phyloP scores from a whole-genome alignment of 2,329 filamentous ascomycete species.

The Clonostachys byssicola region DNA sequence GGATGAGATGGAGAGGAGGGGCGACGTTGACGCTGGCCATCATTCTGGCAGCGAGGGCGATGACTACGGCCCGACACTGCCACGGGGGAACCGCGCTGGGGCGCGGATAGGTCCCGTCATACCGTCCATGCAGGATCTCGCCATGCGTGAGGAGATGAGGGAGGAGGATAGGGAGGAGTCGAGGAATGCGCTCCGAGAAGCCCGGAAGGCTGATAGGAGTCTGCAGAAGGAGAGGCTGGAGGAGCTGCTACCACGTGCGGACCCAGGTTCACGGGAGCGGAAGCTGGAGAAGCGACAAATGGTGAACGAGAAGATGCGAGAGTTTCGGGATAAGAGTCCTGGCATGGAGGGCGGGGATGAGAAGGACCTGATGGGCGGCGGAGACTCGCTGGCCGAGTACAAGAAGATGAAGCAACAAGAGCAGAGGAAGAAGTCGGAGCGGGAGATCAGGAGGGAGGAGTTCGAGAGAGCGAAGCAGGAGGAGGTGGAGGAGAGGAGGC shows the following conservation, averaged over 20 bases:
- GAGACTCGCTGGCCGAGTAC: slow-evolving; percentile 60
- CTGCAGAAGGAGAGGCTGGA: slow-evolving; percentile 71
- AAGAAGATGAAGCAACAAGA: slow-evolving; percentile 62
- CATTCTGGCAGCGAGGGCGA: slow-evolving; percentile 31
- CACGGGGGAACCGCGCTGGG: slow-evolving; percentile 7
- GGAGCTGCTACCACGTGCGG: slow-evolving; percentile 78
- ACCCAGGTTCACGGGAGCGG: slow-evolving; percentile 77
- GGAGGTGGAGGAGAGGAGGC: slow-evolving; percentile 75
- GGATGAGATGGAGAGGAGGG: slow-evolving; percentile 9
- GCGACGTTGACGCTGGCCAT: slow-evolving; percentile 24
- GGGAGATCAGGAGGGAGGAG: slow-evolving; percentile 81
- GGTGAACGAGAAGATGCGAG: slow-evolving; percentile 66
- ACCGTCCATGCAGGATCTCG: slow-evolving; percentile 71
- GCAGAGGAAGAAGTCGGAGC: slow-evolving; percentile 74
- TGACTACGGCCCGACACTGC: slow-evolving; percentile 46
- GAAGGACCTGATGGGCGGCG: slow-evolving; percentile 72
- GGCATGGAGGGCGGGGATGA: slow-evolving; percentile 56
- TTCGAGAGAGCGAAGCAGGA: slow-evolving; percentile 67
- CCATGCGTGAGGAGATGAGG: slow-evolving; percentile 47
- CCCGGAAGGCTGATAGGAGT: slow-evolving; percentile 60
- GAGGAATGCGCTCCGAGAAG: slow-evolving; percentile 51
- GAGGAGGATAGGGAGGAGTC: slow-evolving; percentile 47
- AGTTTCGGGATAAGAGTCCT: slow-evolving; percentile 66
- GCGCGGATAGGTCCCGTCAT: slow-evolving; percentile 49
- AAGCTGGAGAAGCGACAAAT: slow-evolving; percentile 81